Evolutionary conservation across 306 rosid genomes (phyloP).

Genomic region (Mimosa bimucronata): DNA sequence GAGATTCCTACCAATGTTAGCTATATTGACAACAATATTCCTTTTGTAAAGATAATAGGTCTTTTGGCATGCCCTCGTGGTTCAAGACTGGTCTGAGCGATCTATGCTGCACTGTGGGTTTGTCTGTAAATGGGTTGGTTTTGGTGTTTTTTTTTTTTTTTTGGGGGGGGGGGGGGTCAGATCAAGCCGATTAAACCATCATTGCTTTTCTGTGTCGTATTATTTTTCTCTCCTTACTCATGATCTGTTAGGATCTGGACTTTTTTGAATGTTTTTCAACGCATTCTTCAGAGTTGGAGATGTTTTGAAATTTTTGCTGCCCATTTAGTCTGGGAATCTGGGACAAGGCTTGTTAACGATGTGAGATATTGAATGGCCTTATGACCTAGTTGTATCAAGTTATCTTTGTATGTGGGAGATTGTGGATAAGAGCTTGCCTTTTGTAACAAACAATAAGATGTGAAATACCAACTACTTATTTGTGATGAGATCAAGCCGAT

Average conservation of each 20-base stretch:
- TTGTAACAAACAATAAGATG: not conserved
- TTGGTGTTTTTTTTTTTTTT: constrained; percentile 38
- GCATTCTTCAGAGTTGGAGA: not conserved
- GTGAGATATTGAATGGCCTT: no score
- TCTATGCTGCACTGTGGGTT: constrained; percentile 33
- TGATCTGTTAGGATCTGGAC: constrained; percentile 16
- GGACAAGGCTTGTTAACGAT: no score
- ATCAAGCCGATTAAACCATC: constrained; percentile 1
- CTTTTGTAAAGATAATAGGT: constrained; percentile 60
- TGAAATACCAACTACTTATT: no score
- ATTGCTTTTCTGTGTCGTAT: constrained; percentile 2
- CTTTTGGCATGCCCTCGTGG: constrained; percentile 40
- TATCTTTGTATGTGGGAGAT: not conserved
- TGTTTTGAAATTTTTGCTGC: not conserved
- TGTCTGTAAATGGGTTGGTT: constrained; percentile 46
- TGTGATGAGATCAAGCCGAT: no score
- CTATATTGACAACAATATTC: constrained; percentile 50
- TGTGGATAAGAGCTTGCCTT: not conserved
- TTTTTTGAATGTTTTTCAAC: constrained; percentile 16
- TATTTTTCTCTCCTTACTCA: not conserved
- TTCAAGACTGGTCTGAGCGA: constrained; percentile 23
- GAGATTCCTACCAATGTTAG: constrained; percentile 45
- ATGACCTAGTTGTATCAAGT: no score
- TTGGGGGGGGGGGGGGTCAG: constrained; percentile 23
- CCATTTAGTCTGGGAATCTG: not conserved